Conservation (phyloP, 768 basidiomycete genomes). For the Suillus subluteus region DNA sequence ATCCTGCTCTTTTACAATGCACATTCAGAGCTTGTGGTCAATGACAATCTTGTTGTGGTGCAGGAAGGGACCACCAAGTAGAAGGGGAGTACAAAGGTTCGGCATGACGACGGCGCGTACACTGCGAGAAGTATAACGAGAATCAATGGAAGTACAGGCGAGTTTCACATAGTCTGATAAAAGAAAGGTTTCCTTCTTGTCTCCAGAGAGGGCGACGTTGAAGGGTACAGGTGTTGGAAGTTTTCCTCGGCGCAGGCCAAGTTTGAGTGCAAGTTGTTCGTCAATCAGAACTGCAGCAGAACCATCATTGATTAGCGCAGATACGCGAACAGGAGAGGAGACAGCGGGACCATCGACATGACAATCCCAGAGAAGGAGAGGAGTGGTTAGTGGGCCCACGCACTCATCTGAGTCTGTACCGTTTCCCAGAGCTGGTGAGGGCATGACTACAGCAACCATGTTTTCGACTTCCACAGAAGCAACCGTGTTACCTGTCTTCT, state of each 20-base stretch:
- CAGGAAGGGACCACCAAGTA: slow-evolving; percentile 41
- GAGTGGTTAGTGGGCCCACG: neutral
- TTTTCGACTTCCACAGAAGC: neutral
- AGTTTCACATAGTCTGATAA: neutral
- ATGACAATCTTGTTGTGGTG: slow-evolving; percentile 37
- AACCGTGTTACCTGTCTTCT: neutral
- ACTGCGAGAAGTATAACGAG: neutral
- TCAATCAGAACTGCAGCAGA: neutral
- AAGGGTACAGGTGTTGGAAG: neutral
- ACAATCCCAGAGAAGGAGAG: neutral
- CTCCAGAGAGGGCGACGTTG: neutral
- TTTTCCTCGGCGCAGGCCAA: neutral
- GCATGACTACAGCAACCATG: neutral
- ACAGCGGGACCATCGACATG: neutral
- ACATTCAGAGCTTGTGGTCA: slow-evolving; percentile 23
- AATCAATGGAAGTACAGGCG: neutral
- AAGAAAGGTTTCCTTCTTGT: neutral
- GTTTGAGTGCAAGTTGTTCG: neutral
- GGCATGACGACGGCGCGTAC: slow-evolving; percentile 29
- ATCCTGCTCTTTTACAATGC: neutral
- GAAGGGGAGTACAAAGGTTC: slow-evolving; percentile 28
- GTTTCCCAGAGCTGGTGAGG: neutral
- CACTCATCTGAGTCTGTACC: neutral
- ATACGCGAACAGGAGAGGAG: neutral
- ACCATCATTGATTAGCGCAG: neutral